These are phyloP conservation scores for Fraxinus xanthoxyloides DNA, from an alignment of 305 asterid species.

Conservation along the genomic window DNA sequence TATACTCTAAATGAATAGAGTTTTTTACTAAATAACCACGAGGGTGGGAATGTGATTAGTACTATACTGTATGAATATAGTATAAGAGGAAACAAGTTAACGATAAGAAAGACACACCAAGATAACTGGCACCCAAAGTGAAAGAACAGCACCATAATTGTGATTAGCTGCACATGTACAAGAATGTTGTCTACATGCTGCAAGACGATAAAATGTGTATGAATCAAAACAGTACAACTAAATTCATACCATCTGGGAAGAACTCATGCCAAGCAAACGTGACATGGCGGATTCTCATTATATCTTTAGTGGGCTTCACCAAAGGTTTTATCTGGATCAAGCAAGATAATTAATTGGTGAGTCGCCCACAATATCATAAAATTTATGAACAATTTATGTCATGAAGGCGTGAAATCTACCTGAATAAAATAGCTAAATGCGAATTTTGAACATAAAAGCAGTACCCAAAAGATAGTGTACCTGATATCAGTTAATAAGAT, in stretches of 20 bases:
- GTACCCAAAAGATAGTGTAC: constrained; percentile 90
- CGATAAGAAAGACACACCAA: constrained; percentile 52
- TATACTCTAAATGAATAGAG: not conserved
- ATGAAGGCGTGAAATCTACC: constrained; percentile 52
- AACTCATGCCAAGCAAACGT: constrained; percentile 96
- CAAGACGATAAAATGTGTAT: constrained; percentile 12
- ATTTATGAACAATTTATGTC: constrained; percentile 3
- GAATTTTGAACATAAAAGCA: constrained; percentile 78
- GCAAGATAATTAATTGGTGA: constrained; percentile 25
- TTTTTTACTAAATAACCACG: not conserved
- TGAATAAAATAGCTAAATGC: constrained; percentile 77
- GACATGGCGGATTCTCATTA: constrained; percentile 67
- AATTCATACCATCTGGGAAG: constrained; percentile 76
- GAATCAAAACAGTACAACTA: constrained; percentile 7
- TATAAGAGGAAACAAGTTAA: constrained; percentile 18
- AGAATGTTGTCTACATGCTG: constrained; percentile 28
- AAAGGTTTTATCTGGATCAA: constrained; percentile 81
- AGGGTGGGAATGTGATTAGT: not conserved
- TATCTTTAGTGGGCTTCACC: constrained; percentile 78
- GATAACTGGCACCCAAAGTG: constrained; percentile 87
- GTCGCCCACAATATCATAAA: constrained; percentile 6
- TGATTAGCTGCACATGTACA: constrained; percentile 56
- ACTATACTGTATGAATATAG: not conserved
- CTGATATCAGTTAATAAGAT: constrained; percentile 43
- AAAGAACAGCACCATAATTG: constrained; percentile 67